phyloP scores from a whole-genome alignment of 352 stramenopile genomes.

The Plasmopara halstedii region DNA sequence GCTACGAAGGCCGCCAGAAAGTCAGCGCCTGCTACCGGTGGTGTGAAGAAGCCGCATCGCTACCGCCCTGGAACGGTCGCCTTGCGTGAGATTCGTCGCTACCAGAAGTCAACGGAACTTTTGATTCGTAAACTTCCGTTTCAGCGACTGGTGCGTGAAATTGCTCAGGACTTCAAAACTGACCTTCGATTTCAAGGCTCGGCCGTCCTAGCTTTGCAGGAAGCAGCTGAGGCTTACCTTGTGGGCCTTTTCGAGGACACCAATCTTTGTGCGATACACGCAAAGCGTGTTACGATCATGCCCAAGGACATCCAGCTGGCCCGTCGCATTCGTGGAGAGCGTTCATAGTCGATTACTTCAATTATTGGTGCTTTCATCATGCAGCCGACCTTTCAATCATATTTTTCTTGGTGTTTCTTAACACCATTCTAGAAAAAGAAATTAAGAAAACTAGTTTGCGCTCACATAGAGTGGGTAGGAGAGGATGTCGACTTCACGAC shows the following conservation, averaged over 20 bases:
- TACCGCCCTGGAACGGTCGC: constrained; percentile 84
- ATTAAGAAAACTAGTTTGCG: constrained; percentile 2
- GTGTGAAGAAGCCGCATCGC: constrained; percentile 90
- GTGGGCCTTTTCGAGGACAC: constrained; percentile 85
- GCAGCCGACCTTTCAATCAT: constrained; percentile 6
- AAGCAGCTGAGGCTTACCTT: constrained; percentile 84
- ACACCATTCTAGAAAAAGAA: constrained; percentile 68
- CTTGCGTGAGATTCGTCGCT: constrained; percentile 96
- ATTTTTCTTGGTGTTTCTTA: constrained; percentile 74
- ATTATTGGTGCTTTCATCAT: constrained; percentile 4
- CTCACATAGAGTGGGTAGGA: too few species aligned
- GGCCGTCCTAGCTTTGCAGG: constrained; percentile 79
- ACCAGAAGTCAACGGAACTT: constrained; percentile 95
- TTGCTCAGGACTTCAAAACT: constrained; percentile 83
- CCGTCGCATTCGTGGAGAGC: constrained; percentile 86
- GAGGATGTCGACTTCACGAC: too few species aligned
- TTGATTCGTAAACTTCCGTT: constrained; percentile 96
- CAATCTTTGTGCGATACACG: constrained; percentile 92
- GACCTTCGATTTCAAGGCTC: constrained; percentile 87
- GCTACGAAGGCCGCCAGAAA: constrained; percentile 91
- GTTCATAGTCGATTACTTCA: constrained; percentile 40
- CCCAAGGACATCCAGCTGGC: constrained; percentile 93
- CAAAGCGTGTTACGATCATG: constrained; percentile 92
- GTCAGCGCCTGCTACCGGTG: constrained; percentile 84
- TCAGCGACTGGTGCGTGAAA: constrained; percentile 92